Evolutionary conservation across 179 eudicot genomes (phyloP), one percentile per base, ranked within the genome.

Genomic region (Vitellaria paradoxa): DNA sequence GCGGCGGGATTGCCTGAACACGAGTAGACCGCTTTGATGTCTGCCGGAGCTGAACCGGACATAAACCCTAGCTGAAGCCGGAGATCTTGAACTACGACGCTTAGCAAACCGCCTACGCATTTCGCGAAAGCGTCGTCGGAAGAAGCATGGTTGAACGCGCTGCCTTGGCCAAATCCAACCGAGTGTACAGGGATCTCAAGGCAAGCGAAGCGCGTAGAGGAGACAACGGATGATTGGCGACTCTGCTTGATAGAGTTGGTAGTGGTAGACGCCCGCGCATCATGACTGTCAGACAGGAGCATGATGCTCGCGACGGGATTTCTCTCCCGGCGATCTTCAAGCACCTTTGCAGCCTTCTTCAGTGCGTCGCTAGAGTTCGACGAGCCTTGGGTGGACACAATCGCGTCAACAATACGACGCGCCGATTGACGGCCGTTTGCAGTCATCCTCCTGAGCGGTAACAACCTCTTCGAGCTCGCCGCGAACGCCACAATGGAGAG

Each of bases 401-500:
- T 62, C 10, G 84, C 86, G 69, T 94, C 94, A 18, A 91, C 63
- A 26, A 87, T 81, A 3, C 88, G 82, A 4, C 94, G 91, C 7
- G 97, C 96, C 0, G 86, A 64, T 30, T 81, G 78, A 63, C 84
- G 84, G 5, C 97, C 98, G 15, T 77, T 84, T 0, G 83, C 23
- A 7, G 89, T 86, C 98, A 94, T 94, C 20, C 97, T 72, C 9
- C 86, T 77, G 15, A 94, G 81, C 0, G 96, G 91, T 63, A 90
- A 13, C 11, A 94, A 52, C 68, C 98, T 78, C 64, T 87, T 89
- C 1, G 98, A 85, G 0, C 78, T 50, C 0, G 89, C 79, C 8
- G 93, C 86, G 69, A 91, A 93, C 0, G 93, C 91, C 7, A 93
- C 91, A 47, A 94, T 87, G 2, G 98, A 85, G 15, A 94, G 80